Evolutionary conservation across 768 basidiomycete genomes (phyloP), one percentile per base, ranked within the genome.

Genomic region (Boletales sp.): DNA sequence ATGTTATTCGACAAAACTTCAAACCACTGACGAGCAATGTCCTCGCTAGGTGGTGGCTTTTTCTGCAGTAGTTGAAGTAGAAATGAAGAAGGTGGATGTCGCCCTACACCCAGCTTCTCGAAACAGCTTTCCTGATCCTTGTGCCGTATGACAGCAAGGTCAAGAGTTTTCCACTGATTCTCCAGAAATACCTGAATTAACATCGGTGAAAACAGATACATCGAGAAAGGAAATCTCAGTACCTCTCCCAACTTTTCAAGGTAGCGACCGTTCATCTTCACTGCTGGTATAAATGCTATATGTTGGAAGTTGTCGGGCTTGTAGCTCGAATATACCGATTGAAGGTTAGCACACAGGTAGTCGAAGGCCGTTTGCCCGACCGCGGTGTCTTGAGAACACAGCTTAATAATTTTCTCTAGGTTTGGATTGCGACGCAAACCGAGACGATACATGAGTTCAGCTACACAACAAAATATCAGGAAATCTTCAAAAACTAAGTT

Each of bases 381-480:
- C 58, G 73, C 61, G 13, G 67, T 48, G 56, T 85, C 74, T 30
- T 75, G 74, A 2, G 86, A 75, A 30, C 90, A 91, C 2, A 94
- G 72, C 6, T 76, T 64, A 3, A 97, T 71, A 8, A 97, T 66
- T 2, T 73, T 72, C 0, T 77, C 68, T 11, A 94, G 67, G 0
- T 83, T 78, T 1, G 93, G 92, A 49, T 74, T 75, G 4, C 80
- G 77, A 30, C 71, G 76, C 30, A 90, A 65, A 27, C 87, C 88
- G 15, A 91, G 71, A 14, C 74, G 70, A 63, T 81, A 87, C 11
- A 94, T 66, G 52, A 97, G 81, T 60, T 84, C 87, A 1, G 90
- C 93, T 90, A 57, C 6, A 27, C 24, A 31, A 2, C 5, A 21
- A 18, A 10, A 4, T 18, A 8, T 30, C 3, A 40, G 14, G 19